phyloP scores from a whole-genome alignment of 2,329 filamentous ascomycete species.

The Trichoderma semiorbis region DNA sequence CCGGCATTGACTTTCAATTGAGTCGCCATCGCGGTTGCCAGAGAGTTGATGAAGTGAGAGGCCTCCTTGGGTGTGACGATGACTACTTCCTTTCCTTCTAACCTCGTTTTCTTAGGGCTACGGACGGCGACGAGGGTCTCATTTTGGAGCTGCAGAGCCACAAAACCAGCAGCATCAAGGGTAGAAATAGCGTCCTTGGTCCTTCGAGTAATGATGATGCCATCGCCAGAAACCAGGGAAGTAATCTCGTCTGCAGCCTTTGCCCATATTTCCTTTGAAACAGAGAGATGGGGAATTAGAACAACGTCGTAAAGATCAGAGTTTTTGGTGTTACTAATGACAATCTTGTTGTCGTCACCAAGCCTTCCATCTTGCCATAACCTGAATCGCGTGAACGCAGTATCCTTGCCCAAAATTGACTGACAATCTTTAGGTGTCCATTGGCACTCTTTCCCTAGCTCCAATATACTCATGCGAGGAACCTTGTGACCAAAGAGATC shows the following conservation, averaged over 20 bases:
- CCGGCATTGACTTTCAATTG: not conserved
- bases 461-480: slow-evolving; percentile 11
- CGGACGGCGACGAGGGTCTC: not conserved
- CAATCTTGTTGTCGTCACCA: not conserved
- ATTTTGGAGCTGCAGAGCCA: not conserved
- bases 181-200: not conserved
- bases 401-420: not conserved
- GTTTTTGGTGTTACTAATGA: not conserved
- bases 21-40: not conserved
- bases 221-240: not conserved
- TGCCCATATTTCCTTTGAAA: not conserved
- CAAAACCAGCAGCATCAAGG: not conserved
- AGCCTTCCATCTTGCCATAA: not conserved
- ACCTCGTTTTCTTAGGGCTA: not conserved
- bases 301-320: not conserved
- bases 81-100: not conserved
- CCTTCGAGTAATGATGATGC: not conserved
- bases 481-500: slow-evolving; percentile 3
- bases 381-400: not conserved
- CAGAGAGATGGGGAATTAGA: not conserved
- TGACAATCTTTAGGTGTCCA: slow-evolving; percentile 3
- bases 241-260: not conserved
- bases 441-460: not conserved
- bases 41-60: not conserved
- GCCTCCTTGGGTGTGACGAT: not conserved